Conservation (phyloP, 345 rosid species). For the Dipteronia dyeriana region DNA sequence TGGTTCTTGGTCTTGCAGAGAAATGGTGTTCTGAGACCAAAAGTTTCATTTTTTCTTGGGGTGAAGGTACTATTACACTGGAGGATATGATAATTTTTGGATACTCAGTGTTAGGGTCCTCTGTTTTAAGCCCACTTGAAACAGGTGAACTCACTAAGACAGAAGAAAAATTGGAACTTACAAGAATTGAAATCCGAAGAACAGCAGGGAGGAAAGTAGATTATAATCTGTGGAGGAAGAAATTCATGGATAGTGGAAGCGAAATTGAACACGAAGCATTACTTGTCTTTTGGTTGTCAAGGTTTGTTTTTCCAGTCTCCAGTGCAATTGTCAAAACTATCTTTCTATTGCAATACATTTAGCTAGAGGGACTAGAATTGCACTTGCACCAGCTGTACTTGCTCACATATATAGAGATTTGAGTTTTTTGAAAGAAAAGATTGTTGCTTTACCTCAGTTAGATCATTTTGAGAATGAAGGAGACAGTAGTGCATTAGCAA, state of each 20-base stretch:
- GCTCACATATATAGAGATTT: constrained; percentile 45
- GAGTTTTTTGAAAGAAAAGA: constrained; percentile 23
- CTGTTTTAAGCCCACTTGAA: constrained; percentile 33
- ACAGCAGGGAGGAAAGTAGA: background rate
- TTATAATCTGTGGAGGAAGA: constrained; percentile 14
- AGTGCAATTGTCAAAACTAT: background rate
- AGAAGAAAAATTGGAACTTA: constrained; percentile 15
- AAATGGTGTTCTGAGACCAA: constrained; percentile 55
- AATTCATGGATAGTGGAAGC: constrained; percentile 28
- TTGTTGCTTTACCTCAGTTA: constrained; percentile 10
- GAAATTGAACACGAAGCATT: constrained; percentile 50
- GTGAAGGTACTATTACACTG: constrained; percentile 53
- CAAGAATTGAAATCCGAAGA: background rate
- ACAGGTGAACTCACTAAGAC: constrained; percentile 21
- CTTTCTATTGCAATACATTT: constrained; percentile 34
- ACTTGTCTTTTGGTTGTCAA: constrained; percentile 41
- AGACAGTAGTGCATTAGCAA: background rate
- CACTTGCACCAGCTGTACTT: constrained; percentile 48
- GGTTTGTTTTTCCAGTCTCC: constrained; percentile 27
- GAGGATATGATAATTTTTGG: constrained; percentile 49
- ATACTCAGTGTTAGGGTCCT: constrained; percentile 46
- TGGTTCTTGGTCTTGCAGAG: constrained; percentile 44
- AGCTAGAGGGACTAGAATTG: constrained; percentile 44
- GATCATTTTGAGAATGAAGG: background rate
- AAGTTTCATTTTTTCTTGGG: constrained; percentile 55